A percentile compares a stretch with the other conserved stretches of the same genome.
Conservation (phyloP, 2,329 filamentous ascomycete species). For the Thielaviopsis cerberus region DNA sequence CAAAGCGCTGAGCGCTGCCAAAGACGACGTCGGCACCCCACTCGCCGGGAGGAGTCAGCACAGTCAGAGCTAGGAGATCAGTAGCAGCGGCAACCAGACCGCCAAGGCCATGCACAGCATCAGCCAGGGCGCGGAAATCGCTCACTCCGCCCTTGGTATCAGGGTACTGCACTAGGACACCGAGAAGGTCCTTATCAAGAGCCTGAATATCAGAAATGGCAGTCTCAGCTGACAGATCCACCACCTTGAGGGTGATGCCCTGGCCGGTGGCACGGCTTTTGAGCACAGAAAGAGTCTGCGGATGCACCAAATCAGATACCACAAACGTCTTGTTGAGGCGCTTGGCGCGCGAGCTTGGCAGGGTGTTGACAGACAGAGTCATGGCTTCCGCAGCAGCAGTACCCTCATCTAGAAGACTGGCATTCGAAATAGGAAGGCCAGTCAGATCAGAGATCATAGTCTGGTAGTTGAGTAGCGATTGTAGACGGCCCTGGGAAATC, state of each 20-base stretch:
- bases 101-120: conserved; percentile 57
- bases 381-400: conserved; percentile 90
- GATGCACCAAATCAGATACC: conserved; percentile 65
- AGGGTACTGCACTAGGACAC: conserved; percentile 87
- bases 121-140: conserved; percentile 56
- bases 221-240: conserved; percentile 50
- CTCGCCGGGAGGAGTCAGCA: conserved; percentile 77
- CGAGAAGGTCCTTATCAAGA: conserved; percentile 64
- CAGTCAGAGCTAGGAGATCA: conserved; percentile 69
- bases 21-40: conserved; percentile 93
- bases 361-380: conserved; percentile 63
- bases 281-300: conserved; percentile 71
- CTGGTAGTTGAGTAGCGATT: conserved; percentile 89
- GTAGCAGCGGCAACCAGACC: conserved; percentile 75
- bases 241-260: conserved; percentile 57
- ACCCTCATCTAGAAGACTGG: conserved; percentile 75
- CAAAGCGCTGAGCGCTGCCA: conserved; percentile 77
- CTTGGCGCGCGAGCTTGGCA: conserved; percentile 44
- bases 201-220: conserved; percentile 46
- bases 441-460: conserved; percentile 82
- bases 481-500: conserved; percentile 84
- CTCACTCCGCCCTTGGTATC: conserved; percentile 68
- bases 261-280: conserved; percentile 79
- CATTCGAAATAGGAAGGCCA: conserved; percentile 71
- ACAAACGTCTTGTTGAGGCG: conserved; percentile 62